Evolutionary conservation across 2,329 filamentous ascomycete species (phyloP).

Genomic region (Fusarium marasasianum): DNA sequence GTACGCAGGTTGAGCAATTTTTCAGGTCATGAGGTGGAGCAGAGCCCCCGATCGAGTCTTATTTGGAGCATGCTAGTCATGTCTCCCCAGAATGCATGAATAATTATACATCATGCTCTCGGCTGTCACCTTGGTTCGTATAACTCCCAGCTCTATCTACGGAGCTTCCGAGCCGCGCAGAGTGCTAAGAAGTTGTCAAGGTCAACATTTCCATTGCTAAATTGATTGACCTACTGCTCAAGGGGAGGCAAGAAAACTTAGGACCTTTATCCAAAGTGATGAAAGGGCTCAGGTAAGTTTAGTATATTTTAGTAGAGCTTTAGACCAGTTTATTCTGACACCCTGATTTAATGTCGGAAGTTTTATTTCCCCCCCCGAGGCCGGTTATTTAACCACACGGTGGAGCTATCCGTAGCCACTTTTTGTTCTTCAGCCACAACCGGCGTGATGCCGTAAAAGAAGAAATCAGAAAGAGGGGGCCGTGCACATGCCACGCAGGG

Average conservation of each 20-base stretch:
- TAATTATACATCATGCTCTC: background rate
- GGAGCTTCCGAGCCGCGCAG: background rate
- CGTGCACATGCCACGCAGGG: slow-evolving; percentile 29
- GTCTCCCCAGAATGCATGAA: background rate
- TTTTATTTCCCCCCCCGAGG: background rate
- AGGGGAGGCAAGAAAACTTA: background rate
- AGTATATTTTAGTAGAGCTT: background rate
- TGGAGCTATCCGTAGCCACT: slow-evolving; percentile 2
- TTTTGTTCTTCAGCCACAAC: slow-evolving; percentile 10
- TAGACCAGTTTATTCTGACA: background rate
- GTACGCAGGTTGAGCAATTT: background rate
- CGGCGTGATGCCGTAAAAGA: slow-evolving; percentile 16
- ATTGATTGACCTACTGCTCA: background rate
- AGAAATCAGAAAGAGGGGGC: background rate
- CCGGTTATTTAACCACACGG: background rate
- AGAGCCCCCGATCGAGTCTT: background rate
- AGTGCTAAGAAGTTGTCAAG: background rate
- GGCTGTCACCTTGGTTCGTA: background rate
- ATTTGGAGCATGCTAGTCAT: background rate
- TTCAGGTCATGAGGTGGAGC: background rate
- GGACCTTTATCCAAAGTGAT: background rate
- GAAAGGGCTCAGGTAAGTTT: background rate
- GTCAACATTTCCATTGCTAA: background rate
- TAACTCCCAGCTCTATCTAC: background rate
- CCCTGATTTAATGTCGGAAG: background rate